These are phyloP conservation scores for Trichoderma sp. DNA, from an alignment of 2,329 filamentous ascomycete genomes.

Conservation along the genomic window DNA sequence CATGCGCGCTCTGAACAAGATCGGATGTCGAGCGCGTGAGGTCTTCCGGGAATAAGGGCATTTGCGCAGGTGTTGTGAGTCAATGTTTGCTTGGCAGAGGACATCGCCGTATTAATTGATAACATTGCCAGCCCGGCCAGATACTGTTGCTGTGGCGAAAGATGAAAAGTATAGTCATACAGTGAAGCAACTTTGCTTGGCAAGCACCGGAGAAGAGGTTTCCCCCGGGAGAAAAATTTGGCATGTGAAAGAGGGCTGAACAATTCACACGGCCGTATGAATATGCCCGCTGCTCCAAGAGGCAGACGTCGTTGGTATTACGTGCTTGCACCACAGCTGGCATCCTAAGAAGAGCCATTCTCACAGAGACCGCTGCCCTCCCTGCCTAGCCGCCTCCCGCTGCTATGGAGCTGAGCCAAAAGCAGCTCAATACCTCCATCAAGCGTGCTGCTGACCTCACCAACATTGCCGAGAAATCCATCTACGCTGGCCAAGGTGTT, in stretches of 20 bases:
- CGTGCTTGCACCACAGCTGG: constrained; percentile 90
- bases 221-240: no score
- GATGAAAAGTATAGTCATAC: no score
- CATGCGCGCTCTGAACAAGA: neutral
- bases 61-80: neutral
- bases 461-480: constrained; percentile 87
- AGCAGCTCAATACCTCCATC: constrained; percentile 73
- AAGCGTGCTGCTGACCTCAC: constrained; percentile 77
- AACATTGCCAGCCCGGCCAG: neutral
- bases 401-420: constrained; percentile 70
- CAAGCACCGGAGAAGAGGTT: neutral
- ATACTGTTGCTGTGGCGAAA: neutral
- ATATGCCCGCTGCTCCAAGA: constrained; percentile 80
- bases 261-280: neutral
- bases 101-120: neutral
- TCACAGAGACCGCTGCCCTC: constrained; percentile 72
- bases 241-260: neutral
- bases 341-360: constrained; percentile 80
- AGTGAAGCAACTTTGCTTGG: no score
- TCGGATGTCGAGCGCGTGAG: neutral
- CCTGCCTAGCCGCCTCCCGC: constrained; percentile 80
- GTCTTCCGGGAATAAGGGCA: neutral
- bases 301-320: constrained; percentile 89
- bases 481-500: constrained; percentile 94
- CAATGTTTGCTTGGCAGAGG: neutral